phyloP scores from a whole-genome alignment of 129 eudicot species.

The Rutidosis leptorrhynchoides region DNA sequence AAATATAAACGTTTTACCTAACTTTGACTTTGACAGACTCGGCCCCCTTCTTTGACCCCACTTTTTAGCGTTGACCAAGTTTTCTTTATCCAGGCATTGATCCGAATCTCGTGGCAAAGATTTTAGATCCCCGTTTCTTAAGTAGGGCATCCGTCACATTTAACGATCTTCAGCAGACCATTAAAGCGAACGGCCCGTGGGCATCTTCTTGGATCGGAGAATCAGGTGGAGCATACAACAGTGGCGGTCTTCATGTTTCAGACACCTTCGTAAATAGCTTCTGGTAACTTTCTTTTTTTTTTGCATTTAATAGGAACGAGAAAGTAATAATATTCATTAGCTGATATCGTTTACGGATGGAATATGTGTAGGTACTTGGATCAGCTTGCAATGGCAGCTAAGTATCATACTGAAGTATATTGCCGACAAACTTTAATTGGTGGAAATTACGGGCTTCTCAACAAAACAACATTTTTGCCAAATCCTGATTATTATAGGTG shows the following conservation, averaged over 20 bases:
- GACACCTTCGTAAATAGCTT: slow-evolving; percentile 80
- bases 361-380: slow-evolving; percentile 68
- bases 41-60: too few relatives aligned
- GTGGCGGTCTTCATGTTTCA: slow-evolving; percentile 76
- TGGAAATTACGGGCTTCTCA: slow-evolving; percentile 88
- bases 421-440: slow-evolving; percentile 93
- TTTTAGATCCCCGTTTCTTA: slow-evolving; percentile 65
- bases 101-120: slow-evolving; percentile 59
- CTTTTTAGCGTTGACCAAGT: too few relatives aligned
- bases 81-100: slow-evolving; percentile 58
- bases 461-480: slow-evolving; percentile 61
- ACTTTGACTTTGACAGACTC: neutral
- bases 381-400: slow-evolving; percentile 91
- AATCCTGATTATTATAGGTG: slow-evolving; percentile 95
- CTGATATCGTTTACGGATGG: slow-evolving; percentile 14
- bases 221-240: slow-evolving; percentile 91
- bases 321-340: neutral
- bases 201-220: slow-evolving; percentile 96
- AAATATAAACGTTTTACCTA: neutral
- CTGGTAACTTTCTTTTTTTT: slow-evolving; percentile 50
- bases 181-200: slow-evolving; percentile 75
- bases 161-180: slow-evolving; percentile 40
- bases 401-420: slow-evolving; percentile 68
- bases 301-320: neutral
- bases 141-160: slow-evolving; percentile 55